These are phyloP conservation scores for Dichotomopilus funicola DNA, from an alignment of 2,329 filamentous ascomycete species.

Conservation along the genomic window DNA sequence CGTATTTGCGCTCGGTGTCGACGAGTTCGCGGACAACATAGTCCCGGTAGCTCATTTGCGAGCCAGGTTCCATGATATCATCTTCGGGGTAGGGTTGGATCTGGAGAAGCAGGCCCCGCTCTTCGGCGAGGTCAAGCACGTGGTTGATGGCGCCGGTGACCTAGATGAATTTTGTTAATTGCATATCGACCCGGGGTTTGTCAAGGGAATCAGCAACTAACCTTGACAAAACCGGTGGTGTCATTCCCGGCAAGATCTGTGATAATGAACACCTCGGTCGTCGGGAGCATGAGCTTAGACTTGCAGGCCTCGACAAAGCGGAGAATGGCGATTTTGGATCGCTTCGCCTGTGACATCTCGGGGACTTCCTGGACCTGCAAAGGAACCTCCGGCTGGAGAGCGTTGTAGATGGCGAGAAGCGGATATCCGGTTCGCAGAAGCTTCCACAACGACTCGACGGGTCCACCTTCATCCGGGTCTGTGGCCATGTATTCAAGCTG, in stretches of 20 bases:
- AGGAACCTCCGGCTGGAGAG: slow-evolving; percentile 62
- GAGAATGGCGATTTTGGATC: slow-evolving; percentile 81
- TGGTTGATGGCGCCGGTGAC: slow-evolving; percentile 88
- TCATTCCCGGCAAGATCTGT: slow-evolving; percentile 88
- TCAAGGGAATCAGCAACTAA: slow-evolving; percentile 28
- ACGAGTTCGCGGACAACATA: slow-evolving; percentile 89
- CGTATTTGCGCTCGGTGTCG: slow-evolving; percentile 94
- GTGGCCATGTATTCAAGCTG: slow-evolving; percentile 63
- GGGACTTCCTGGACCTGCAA: slow-evolving; percentile 60
- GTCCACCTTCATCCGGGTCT: slow-evolving; percentile 58
- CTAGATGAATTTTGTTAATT: slow-evolving; percentile 32
- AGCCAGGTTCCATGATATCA: slow-evolving; percentile 49
- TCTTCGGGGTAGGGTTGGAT: slow-evolving; percentile 52
- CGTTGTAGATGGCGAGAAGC: slow-evolving; percentile 83
- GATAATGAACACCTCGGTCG: slow-evolving; percentile 79
- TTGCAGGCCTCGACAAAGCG: slow-evolving; percentile 89
- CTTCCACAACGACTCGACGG: slow-evolving; percentile 86
- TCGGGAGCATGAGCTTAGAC: slow-evolving; percentile 69
- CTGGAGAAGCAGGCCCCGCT: slow-evolving; percentile 65
- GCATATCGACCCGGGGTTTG: not conserved
- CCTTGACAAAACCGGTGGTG: slow-evolving; percentile 96
- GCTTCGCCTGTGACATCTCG: slow-evolving; percentile 57
- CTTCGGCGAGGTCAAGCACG: slow-evolving; percentile 79
- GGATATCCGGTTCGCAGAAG: slow-evolving; percentile 79
- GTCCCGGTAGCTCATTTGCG: slow-evolving; percentile 68